These are phyloP conservation scores for Sugiyamaella valdiviana DNA, from an alignment of 805 yeast genomes.

Conservation along the genomic window DNA sequence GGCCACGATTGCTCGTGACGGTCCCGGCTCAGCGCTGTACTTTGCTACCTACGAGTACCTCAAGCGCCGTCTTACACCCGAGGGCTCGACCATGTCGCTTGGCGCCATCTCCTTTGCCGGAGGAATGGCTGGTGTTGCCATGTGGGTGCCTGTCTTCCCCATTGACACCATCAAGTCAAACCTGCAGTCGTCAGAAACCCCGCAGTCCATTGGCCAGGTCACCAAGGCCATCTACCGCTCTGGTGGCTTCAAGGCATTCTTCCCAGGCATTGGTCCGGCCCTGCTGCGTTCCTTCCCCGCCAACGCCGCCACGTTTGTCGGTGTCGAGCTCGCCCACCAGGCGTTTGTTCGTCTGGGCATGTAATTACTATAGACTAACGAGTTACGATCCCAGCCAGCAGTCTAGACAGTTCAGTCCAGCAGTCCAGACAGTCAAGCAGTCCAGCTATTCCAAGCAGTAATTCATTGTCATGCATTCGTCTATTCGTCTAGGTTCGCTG, in stretches of 20 bases:
- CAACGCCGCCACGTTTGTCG: slow-evolving; percentile 96
- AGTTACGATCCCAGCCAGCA: too few relatives aligned
- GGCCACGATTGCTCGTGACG: slow-evolving; percentile 93
- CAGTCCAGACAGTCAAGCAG: too few relatives aligned
- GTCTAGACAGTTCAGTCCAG: not conserved
- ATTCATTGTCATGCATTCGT: slow-evolving; percentile 1
- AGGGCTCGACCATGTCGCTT: slow-evolving; percentile 56
- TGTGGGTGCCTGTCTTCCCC: slow-evolving; percentile 97
- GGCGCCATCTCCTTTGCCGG: slow-evolving; percentile 82
- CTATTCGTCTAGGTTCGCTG: not conserved
- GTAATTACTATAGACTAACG: not conserved
- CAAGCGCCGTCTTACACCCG: slow-evolving; percentile 55
- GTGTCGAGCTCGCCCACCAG: slow-evolving; percentile 72
- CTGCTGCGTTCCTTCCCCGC: slow-evolving; percentile 94
- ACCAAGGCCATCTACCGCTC: slow-evolving; percentile 61
- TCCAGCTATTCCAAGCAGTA: not conserved
- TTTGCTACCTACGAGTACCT: slow-evolving; percentile 89
- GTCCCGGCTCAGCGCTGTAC: slow-evolving; percentile 94
- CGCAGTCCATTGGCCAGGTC: slow-evolving; percentile 52
- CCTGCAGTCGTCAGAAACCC: slow-evolving; percentile 58
- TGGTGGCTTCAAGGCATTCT: slow-evolving; percentile 85
- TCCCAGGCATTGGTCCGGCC: slow-evolving; percentile 98
- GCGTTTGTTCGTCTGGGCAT: slow-evolving; percentile 25
- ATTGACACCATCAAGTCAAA: slow-evolving; percentile 88
- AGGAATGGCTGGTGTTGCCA: slow-evolving; percentile 91